Percentiles rank a stretch among this genome's conserved stretches.
phyloP scores from a whole-genome alignment of 768 basidiomycete species.

The Mycena galopus region DNA sequence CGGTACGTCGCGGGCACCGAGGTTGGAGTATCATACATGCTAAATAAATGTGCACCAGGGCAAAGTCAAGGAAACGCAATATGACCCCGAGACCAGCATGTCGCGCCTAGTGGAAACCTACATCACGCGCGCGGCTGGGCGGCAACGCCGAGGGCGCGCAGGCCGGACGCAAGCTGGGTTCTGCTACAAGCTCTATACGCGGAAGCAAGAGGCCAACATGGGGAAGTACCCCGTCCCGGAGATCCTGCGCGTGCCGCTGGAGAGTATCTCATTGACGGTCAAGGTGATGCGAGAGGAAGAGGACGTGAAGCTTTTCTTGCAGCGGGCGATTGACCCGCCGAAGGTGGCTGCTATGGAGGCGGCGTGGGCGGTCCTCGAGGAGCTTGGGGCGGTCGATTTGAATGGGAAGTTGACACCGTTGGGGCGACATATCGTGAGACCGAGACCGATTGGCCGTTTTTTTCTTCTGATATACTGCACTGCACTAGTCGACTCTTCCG shows the following conservation, averaged over 20 bases:
- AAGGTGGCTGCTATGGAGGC: constrained; percentile 79
- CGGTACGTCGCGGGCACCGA: constrained; percentile 35
- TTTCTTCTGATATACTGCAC: constrained; percentile 15
- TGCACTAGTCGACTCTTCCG: constrained; percentile 80
- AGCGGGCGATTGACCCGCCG: constrained; percentile 88
- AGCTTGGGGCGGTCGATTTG: constrained; percentile 82
- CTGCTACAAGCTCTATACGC: constrained; percentile 92
- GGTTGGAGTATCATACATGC: neutral
- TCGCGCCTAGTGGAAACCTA: constrained; percentile 85
- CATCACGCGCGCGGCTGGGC: constrained; percentile 82
- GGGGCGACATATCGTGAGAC: constrained; percentile 80
- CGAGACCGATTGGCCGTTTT: neutral
- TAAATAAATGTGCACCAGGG: constrained; percentile 52
- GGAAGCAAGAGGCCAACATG: constrained; percentile 78
- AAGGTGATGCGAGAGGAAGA: constrained; percentile 84
- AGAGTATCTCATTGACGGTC: constrained; percentile 83
- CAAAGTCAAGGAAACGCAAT: constrained; percentile 87
- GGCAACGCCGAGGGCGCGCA: constrained; percentile 90
- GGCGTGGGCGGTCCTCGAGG: constrained; percentile 79
- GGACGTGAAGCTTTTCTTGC: constrained; percentile 82
- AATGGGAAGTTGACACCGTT: constrained; percentile 81
- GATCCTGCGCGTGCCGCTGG: constrained; percentile 88
- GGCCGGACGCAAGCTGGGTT: constrained; percentile 86
- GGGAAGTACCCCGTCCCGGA: constrained; percentile 84
- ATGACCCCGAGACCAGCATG: constrained; percentile 77